Conservation (phyloP, 148 eudicot species). For the Chenopodium suecicum region DNA sequence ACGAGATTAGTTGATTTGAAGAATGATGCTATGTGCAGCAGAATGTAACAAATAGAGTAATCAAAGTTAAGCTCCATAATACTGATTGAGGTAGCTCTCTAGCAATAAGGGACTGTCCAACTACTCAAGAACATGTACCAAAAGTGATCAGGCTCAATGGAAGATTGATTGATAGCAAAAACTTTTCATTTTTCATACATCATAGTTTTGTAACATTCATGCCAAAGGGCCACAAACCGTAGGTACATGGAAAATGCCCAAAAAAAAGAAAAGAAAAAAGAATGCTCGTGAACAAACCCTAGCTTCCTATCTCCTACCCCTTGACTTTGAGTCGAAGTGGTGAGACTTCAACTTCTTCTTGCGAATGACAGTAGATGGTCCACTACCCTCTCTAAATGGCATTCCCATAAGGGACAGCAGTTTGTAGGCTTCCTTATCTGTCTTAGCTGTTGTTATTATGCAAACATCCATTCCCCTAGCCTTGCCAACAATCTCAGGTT, state of each 20-base stretch:
- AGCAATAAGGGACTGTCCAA: no score
- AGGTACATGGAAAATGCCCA: conserved; percentile 15
- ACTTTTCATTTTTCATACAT: background rate
- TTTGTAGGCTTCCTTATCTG: conserved; percentile 83
- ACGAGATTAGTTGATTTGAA: no score
- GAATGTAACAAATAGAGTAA: no score
- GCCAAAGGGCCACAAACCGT: background rate
- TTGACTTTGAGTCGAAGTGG: conserved; percentile 67
- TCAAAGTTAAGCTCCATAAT: no score
- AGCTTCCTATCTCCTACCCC: conserved; percentile 39
- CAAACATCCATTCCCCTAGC: conserved; percentile 95
- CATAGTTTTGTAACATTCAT: background rate
- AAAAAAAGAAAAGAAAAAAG: background rate
- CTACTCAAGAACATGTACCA: no score
- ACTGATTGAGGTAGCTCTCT: no score
- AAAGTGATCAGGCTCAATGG: background rate
- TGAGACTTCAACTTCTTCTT: conserved; percentile 93
- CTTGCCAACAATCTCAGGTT: conserved; percentile 65
- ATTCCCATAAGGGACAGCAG: conserved; percentile 87
- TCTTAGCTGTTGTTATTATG: conserved; percentile 82
- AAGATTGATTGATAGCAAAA: background rate
- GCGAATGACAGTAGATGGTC: conserved; percentile 37
- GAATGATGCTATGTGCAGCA: no score
- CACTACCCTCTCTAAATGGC: conserved; percentile 88
- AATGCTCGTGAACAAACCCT: background rate